Conservation (phyloP, 148 eudicot genomes). For the Diospyros lotus region DNA sequence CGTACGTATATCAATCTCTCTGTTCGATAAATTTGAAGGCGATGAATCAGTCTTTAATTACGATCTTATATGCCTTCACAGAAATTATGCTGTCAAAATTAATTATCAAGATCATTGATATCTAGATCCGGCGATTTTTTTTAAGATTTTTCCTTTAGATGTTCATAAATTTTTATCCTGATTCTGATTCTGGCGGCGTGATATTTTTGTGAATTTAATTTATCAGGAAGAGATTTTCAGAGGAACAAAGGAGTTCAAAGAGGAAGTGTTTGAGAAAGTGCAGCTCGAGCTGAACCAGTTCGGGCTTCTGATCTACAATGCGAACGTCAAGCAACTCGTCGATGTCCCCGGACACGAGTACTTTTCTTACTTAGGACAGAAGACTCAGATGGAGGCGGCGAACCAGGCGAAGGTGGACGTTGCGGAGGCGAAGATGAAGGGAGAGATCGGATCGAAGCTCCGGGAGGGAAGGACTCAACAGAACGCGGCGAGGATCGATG, state of each 20-base stretch:
- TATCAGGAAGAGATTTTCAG: not conserved
- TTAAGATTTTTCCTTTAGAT: no score
- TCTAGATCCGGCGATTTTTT: no score
- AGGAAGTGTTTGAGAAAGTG: slow-evolving; percentile 3
- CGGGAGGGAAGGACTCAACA: slow-evolving; percentile 20
- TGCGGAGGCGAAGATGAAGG: slow-evolving; percentile 26
- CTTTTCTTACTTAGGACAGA: slow-evolving; percentile 9
- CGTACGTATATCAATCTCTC: no score
- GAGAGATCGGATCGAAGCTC: slow-evolving; percentile 21
- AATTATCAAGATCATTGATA: no score
- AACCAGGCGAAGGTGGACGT: slow-evolving; percentile 22
- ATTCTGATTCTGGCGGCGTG: no score
- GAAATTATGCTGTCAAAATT: no score
- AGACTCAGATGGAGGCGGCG: slow-evolving; percentile 13
- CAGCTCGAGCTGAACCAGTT: slow-evolving; percentile 6
- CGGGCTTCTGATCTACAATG: slow-evolving; percentile 10
- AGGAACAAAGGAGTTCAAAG: slow-evolving; percentile 4
- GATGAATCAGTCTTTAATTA: no score
- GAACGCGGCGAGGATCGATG: slow-evolving; percentile 26
- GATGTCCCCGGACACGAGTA: slow-evolving; percentile 5
- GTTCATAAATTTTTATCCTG: no score
- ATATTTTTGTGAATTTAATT: no score
- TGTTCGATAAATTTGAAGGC: no score
- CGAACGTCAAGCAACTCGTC: slow-evolving; percentile 3
- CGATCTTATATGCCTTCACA: no score